Percentiles rank a stretch among this genome's conserved stretches.
Conservation (phyloP, 192 early-diverging fungal species). For the Spizellomyces punctatus region DNA sequence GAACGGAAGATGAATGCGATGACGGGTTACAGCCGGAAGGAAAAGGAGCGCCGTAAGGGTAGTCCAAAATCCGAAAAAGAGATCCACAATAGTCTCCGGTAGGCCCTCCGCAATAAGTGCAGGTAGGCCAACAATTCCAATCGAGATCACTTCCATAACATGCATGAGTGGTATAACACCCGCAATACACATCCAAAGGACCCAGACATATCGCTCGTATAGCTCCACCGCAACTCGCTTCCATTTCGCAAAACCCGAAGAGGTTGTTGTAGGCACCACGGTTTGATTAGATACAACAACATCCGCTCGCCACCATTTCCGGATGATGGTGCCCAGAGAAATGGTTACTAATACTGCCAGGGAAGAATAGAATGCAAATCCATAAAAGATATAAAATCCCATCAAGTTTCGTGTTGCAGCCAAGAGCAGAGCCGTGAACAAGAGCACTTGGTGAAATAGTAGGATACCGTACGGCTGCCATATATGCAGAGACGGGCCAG, state of each 20-base stretch:
- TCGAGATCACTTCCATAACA: slow-evolving; percentile 13
- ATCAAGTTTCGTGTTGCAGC: neutral
- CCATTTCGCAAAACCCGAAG: neutral
- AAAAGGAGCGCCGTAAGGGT: slow-evolving; percentile 31
- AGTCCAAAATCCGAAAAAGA: slow-evolving; percentile 28
- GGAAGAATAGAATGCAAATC: slow-evolving; percentile 35
- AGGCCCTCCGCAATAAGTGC: slow-evolving; percentile 30
- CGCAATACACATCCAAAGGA: slow-evolving; percentile 20
- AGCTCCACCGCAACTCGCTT: neutral
- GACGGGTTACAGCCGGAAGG: slow-evolving; percentile 34
- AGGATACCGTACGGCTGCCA: slow-evolving; percentile 24
- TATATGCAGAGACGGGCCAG: slow-evolving; percentile 8
- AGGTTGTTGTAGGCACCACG: neutral
- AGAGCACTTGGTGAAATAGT: neutral
- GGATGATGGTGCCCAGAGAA: neutral
- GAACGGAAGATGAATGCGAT: slow-evolving; percentile 22
- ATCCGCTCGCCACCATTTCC: neutral
- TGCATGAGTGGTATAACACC: slow-evolving; percentile 22
- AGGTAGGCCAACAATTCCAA: slow-evolving; percentile 16
- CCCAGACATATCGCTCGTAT: slow-evolving; percentile 33
- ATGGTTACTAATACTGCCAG: slow-evolving; percentile 32
- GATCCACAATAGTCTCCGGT: slow-evolving; percentile 28
- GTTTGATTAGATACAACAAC: neutral
- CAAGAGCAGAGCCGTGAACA: slow-evolving; percentile 12
- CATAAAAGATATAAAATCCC: slow-evolving; percentile 31